These are phyloP conservation scores for Aspergillus awamori DNA, from an alignment of 2,329 filamentous ascomycete species.

Conservation along the genomic window DNA sequence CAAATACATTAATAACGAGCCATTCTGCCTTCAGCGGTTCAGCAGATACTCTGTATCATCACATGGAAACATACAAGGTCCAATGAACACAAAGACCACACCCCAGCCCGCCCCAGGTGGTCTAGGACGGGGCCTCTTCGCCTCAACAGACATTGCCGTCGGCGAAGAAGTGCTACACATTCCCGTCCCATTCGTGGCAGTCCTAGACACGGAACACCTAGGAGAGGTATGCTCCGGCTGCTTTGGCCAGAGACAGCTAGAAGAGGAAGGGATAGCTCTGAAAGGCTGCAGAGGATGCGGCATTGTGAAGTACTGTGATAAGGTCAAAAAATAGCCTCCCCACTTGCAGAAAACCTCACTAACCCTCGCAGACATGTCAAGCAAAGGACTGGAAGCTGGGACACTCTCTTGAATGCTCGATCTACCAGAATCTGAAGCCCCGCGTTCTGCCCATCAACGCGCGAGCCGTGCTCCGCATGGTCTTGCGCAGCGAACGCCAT, in stretches of 20 bases:
- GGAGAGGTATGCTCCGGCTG: constrained; percentile 62
- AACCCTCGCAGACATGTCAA: constrained; percentile 57
- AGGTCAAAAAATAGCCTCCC: constrained; percentile 42
- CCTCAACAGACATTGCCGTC: constrained; percentile 49
- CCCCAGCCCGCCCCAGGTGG: constrained; percentile 29
- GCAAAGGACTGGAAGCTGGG: constrained; percentile 59
- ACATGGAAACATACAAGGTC: neutral
- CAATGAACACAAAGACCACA: constrained; percentile 26
- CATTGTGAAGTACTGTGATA: constrained; percentile 62
- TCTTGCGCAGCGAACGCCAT: constrained; percentile 46
- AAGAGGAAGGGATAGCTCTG: constrained; percentile 35
- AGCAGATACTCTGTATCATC: too few species aligned
- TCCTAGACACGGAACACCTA: constrained; percentile 57
- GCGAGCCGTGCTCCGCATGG: constrained; percentile 58
- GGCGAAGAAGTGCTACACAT: constrained; percentile 55
- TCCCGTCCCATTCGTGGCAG: constrained; percentile 56
- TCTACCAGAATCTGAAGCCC: constrained; percentile 51
- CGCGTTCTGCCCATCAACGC: constrained; percentile 58
- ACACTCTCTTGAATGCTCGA: constrained; percentile 63
- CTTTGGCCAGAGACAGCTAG: constrained; percentile 45
- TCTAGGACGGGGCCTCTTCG: constrained; percentile 60
- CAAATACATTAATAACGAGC: too few species aligned
- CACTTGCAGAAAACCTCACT: neutral
- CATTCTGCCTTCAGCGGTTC: neutral
- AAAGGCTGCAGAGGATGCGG: constrained; percentile 62